These are phyloP conservation scores for Botrytis deweyae DNA, from an alignment of 2,329 filamentous ascomycete genomes.

Conservation along the genomic window DNA sequence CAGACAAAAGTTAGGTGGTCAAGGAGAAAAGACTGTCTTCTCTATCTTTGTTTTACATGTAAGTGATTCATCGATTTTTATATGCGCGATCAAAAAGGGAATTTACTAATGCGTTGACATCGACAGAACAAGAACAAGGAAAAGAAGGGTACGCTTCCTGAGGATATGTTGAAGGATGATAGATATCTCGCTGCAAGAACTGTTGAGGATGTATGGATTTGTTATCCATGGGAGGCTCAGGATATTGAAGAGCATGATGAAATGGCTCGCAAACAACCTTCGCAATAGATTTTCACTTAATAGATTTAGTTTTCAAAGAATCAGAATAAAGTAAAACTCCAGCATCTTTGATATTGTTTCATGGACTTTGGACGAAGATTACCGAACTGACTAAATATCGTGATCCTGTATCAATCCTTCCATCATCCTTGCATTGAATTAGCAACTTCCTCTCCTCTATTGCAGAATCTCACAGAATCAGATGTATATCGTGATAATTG, in stretches of 20 bases:
- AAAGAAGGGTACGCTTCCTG: slow-evolving; percentile 86
- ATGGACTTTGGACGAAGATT: neutral
- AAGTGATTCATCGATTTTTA: slow-evolving; percentile 27
- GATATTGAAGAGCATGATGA: slow-evolving; percentile 92
- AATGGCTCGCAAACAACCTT: slow-evolving; percentile 49
- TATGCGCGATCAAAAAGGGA: neutral
- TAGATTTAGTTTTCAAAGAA: neutral
- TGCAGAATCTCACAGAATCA: neutral
- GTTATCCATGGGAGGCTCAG: slow-evolving; percentile 96
- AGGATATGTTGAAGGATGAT: slow-evolving; percentile 69
- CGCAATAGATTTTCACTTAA: slow-evolving; percentile 21
- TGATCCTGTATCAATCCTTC: neutral
- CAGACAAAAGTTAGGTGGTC: slow-evolving; percentile 67
- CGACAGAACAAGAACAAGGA: slow-evolving; percentile 89
- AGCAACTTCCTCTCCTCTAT: too few species aligned
- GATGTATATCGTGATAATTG: neutral
- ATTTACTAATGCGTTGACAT: neutral
- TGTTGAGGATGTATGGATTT: slow-evolving; percentile 94
- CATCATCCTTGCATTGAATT: neutral
- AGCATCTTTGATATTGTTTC: neutral
- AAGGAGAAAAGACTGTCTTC: slow-evolving; percentile 81
- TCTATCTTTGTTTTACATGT: slow-evolving; percentile 94
- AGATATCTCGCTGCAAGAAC: slow-evolving; percentile 85
- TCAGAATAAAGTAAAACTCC: slow-evolving; percentile 2
- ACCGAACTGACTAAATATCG: neutral